Evolutionary conservation across 192 early-diverging fungal species (phyloP), one percentile per base, ranked within the genome.

Genomic region (Gryganskiella cystojenkinii): DNA sequence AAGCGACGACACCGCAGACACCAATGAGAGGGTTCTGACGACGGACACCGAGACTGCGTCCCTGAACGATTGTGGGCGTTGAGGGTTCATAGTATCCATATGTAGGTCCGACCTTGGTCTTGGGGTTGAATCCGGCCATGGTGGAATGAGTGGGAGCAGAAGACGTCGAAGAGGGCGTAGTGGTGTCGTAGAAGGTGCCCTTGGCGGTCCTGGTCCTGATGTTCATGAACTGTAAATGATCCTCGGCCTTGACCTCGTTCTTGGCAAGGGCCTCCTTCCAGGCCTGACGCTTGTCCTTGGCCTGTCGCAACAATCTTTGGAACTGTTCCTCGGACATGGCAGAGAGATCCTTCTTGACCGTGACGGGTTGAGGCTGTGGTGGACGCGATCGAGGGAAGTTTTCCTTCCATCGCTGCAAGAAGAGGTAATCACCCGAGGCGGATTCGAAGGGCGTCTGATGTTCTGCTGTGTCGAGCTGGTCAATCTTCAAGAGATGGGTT

Each of bases 381-480:
- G 82, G 81, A 44, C 80, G 80, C 25, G 90, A 92, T 50, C 80
- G 76, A 13, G 85, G 86, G 60, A 92, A 94, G 68, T 91, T 91
- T 52, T 94, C 90, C 66, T 90, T 92, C 91, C 91, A 94, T 25
- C 87, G 65, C 62, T 83, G 83, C 15, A 85, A 52, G 68, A 86
- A 84, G 61, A 87, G 74, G 34, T 84, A 90, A 60, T 87, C 80
- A 30, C 78, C 70, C 53, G 89, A 64, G n/a, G 85, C 92, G 34
- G 87, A 88, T 51, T 87, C 70, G 80, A 89, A 91, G 28, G 86
- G 85, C 0, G 84, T 88, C 56, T 90, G 88, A 83, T 92, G 90
- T 74, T 94, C 92, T 31, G 84, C 82, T 5, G 90, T 90, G 62
- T 94, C 92, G 25, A 92, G 81, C 30, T 81, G 76, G 15, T 75